Percentiles rank a stretch among this genome's conserved stretches.
Conservation (phyloP, 768 basidiomycete species). For the Pholiota microspora region DNA sequence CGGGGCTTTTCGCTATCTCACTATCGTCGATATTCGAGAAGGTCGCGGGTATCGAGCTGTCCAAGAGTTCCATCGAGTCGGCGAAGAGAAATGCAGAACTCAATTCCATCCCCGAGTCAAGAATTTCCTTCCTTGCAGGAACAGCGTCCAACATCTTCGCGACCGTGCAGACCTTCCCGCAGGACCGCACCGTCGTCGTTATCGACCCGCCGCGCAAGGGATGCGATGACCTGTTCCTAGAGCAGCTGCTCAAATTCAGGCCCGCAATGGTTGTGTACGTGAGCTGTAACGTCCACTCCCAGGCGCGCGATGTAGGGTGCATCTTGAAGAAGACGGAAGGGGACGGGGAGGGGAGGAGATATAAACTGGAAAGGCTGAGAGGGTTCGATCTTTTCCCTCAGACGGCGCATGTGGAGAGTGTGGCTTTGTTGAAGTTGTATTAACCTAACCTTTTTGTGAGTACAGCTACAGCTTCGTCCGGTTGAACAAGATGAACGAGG, state of each 20-base stretch:
- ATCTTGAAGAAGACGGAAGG: constrained; percentile 49
- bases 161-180: constrained; percentile 62
- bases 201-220: constrained; percentile 96
- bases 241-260: constrained; percentile 72
- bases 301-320: constrained; percentile 83
- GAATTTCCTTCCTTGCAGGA: constrained; percentile 72
- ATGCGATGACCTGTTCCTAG: constrained; percentile 76
- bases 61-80: constrained; percentile 63
- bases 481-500: background rate
- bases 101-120: constrained; percentile 54
- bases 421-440: constrained; percentile 61
- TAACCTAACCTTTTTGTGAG: constrained; percentile 3
- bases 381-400: constrained; percentile 97
- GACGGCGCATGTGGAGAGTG: constrained; percentile 90
- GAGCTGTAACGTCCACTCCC: constrained; percentile 94
- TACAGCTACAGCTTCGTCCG: background rate
- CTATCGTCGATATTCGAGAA: constrained; percentile 71
- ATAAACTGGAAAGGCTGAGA: constrained; percentile 77
- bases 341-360: constrained; percentile 43
- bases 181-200: constrained; percentile 63
- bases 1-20: constrained; percentile 83
- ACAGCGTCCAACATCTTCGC: constrained; percentile 87
- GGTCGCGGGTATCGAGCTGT: constrained; percentile 90
- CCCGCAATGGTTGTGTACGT: constrained; percentile 80
- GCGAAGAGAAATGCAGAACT: constrained; percentile 66